These are phyloP conservation scores for Cyphellophora attinorum DNA, from an alignment of 2,329 filamentous ascomycete genomes.

Conservation along the genomic window DNA sequence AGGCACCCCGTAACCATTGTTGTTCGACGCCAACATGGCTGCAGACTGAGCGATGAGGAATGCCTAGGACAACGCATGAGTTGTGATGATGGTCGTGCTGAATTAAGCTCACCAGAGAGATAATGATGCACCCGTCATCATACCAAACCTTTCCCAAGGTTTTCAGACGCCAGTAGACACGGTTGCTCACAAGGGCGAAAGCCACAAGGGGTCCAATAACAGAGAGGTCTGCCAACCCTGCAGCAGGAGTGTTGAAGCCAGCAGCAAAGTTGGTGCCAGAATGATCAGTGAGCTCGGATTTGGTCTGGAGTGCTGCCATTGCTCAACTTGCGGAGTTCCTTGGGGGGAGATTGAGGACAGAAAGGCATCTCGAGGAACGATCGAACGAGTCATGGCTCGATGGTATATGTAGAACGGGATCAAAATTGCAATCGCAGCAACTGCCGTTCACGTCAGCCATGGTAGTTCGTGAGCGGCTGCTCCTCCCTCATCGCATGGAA, in stretches of 20 bases:
- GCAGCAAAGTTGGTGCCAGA: conserved; percentile 3
- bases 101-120: conserved; percentile 18
- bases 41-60: conserved; percentile 20
- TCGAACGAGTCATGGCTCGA: too few species aligned
- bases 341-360: too few species aligned
- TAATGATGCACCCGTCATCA: conserved; percentile 22
- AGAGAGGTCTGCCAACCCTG: conserved; percentile 17
- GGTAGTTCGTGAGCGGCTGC: too few species aligned
- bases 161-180: conserved; percentile 18
- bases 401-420: too few species aligned
- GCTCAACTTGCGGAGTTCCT: too few species aligned
- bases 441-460: too few species aligned
- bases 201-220: conserved; percentile 18
- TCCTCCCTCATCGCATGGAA: too few species aligned
- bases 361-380: too few species aligned
- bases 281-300: too few species aligned
- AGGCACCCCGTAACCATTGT: conserved; percentile 22
- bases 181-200: conserved; percentile 18
- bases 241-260: conserved; percentile 14
- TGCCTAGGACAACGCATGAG: conserved; percentile 12
- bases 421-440: too few species aligned
- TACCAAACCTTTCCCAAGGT: conserved; percentile 16
- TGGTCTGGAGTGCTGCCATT: too few species aligned
- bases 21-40: conserved; percentile 21
- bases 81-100: background rate